Base-by-base conservation (phyloP, 1,284 basidiomycete genomes). In the Microbotryomycetes sp. region DNA sequence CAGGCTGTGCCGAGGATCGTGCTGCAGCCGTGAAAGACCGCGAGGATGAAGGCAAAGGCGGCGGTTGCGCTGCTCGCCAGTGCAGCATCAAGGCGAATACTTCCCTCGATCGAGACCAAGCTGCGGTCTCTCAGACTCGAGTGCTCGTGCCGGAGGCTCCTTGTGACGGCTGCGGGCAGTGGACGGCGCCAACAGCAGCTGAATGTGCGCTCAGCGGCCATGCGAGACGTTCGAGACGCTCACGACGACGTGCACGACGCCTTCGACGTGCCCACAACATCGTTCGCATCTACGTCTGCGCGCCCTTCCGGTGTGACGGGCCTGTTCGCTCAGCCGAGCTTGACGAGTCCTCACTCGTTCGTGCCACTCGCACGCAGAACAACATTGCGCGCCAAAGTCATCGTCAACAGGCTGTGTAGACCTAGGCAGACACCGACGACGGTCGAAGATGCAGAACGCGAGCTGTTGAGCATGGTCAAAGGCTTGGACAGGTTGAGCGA, bases 401-500 rank as follows among this genome's bases (percentile, higher is more conserved):
- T 91, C 50, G 88, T 89, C 5, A 81, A 84, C 56, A 83, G 89
- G 49, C 87, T 91, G 41, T 74, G 87, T 49, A 80, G 81, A 13
- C 83, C 86, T 21, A 78, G 79, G 59, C 80, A 84, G 68, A 85
- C 85, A 2, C 79, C 82, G 50, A 74, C 16, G 5, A 57, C 59
- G 23, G 57, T 68, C 56, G 74, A 75, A 51, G 67, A 73, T 7
- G 66, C 73, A 3, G 75, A 74, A 2, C 60, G 59, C 52, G 90
- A 93, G 72, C 80, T 94, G 58, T 78, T 86, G 63, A 83, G 85
- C 74, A 89, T 90, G 21, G 89, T 93, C 65, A 96, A 94, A 81
- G 92, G 92, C 73, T 78, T 98, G 62, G 94, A 98, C 77, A 81
- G 93, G 59, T 83, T 98, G 66, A 96, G 91, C 73, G 93, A 98